Base-by-base conservation (phyloP, 176 grass and related monocot species). In the Aegilops sharonensis region DNA sequence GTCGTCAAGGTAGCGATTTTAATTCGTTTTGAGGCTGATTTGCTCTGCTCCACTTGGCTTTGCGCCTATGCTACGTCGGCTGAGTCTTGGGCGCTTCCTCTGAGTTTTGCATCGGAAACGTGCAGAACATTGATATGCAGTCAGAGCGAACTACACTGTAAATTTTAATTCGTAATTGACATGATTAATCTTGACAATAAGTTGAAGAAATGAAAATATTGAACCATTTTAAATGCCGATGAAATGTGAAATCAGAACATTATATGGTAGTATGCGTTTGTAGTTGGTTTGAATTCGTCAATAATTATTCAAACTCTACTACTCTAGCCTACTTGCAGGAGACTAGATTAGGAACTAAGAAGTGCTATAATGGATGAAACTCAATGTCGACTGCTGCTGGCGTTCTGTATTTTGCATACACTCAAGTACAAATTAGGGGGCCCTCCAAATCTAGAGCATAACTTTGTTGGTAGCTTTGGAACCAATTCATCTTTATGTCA, bases 1-100 rank as follows among this genome's bases (percentile, higher is more conserved):
- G 80, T 99, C 75, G 76, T 99, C 72, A 90, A 94, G 88, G 94
- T 77, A 77, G 15, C 29, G 25, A 20, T 31, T 31, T 76, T 27
- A 75, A 50, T 50, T 75, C 43, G 24, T 8, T 59, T 59, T 59
- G 18, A 21, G 20, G 60, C n/a, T 63, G 60, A 2, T 61, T 6
- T 61, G 27, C 43, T 11, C 24, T 4, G 23, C 42, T 72, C 39
- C 39, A 9, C 18, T 36, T 12, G 29, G 32, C 34, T 57, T 60
- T 57, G 1, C 15, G 47, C 17, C 37, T 37, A 65, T 52, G 20
- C 12, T 50, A 8, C 5, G 31, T 68, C 66, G 61, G 11, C 20
- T 40, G 21, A 11, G 21, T 87, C 25, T 34, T 78, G 6, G 15
- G 5, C 40, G 17, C 10, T 50, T 29, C 68, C 17, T 69, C 45